phyloP scores from a whole-genome alignment of 352 stramenopile species.

The Phytophthora vignae region DNA sequence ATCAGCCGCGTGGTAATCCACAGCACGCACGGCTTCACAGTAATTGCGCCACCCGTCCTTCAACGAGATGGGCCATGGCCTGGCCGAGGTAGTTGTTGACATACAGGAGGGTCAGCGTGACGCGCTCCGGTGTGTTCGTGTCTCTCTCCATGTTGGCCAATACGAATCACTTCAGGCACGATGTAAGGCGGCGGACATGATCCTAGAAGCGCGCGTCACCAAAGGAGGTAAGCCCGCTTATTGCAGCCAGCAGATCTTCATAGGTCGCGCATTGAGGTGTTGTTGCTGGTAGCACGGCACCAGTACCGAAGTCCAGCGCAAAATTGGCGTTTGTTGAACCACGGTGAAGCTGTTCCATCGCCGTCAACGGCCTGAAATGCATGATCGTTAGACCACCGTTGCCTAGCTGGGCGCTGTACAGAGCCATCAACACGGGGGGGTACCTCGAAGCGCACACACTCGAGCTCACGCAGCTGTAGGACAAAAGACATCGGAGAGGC shows the following conservation, averaged over 20 bases:
- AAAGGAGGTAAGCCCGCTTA: background rate
- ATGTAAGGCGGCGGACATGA: background rate
- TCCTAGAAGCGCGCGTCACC: background rate
- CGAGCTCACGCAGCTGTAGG: background rate
- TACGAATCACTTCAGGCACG: background rate
- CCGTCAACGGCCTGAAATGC: background rate
- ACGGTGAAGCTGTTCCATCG: background rate
- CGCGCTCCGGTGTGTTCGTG: background rate
- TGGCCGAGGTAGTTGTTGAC: background rate
- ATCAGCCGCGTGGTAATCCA: background rate
- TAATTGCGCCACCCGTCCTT: background rate
- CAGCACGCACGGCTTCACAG: background rate
- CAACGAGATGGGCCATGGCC: background rate
- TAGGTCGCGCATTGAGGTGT: background rate
- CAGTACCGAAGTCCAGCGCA: background rate
- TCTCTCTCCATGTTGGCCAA: background rate
- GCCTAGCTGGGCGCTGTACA: background rate
- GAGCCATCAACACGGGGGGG: slow-evolving; percentile 1
- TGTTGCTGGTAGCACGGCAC: background rate
- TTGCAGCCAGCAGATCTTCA: background rate
- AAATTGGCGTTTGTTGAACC: background rate
- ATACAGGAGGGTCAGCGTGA: background rate
- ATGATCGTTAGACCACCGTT: background rate
- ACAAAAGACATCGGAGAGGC: background rate
- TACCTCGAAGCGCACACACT: background rate